A percentile compares a stretch with the other conserved stretches of the same genome.
phyloP scores from a whole-genome alignment of 164 flowering plant genomes.

The Vitis vinifera region ASM3070453v1 NC_081816.1:13960501-13961000 shows the following conservation, averaged over 20 bases:
- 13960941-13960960: background rate
- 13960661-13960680: no score
- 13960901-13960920: background rate
- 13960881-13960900: background rate
- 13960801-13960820: no score
- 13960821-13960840: no score
- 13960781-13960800: no score
- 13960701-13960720: background rate
- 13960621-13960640: background rate
- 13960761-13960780: background rate
- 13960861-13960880: background rate
- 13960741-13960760: background rate
- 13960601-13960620: background rate
- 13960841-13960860: no score
- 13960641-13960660: no score
- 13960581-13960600: background rate
- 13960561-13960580: background rate
- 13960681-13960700: background rate
- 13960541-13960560: background rate
- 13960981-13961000: background rate
- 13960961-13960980: background rate
- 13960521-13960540: background rate
- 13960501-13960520: background rate
- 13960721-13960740: background rate
- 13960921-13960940: background rate